A percentile compares a stretch with the other conserved stretches of the same genome.
phyloP scores from a whole-genome alignment of 345 rosid species.

The Gossypium australe region DNA sequence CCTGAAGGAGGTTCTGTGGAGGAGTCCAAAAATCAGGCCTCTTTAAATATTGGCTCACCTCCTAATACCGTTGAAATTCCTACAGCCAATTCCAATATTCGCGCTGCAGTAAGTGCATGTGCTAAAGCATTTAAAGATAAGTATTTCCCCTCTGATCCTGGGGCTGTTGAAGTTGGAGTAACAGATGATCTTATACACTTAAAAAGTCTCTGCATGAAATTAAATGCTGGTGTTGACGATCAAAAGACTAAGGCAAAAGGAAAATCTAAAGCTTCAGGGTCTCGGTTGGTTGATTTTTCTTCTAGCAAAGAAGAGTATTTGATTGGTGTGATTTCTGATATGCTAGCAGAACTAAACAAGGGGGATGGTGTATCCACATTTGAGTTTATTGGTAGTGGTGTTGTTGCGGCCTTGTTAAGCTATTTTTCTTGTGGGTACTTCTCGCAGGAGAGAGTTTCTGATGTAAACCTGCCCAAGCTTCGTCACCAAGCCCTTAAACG shows the following conservation, averaged over 20 bases:
- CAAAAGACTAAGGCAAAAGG: constrained; percentile 83
- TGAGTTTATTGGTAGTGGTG: constrained; percentile 99
- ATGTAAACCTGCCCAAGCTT: constrained; percentile 69
- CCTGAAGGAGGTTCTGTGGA: constrained; percentile 60
- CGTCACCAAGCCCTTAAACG: constrained; percentile 78
- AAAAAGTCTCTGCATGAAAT: constrained; percentile 75
- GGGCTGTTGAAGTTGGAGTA: constrained; percentile 76
- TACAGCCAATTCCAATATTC: constrained; percentile 54
- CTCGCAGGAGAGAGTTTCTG: constrained; percentile 79
- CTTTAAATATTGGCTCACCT: constrained; percentile 57
- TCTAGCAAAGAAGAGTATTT: constrained; percentile 77
- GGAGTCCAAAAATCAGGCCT: constrained; percentile 54
- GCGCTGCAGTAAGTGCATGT: constrained; percentile 67
- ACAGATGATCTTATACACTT: constrained; percentile 87
- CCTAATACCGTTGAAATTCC: constrained; percentile 66
- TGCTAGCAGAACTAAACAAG: constrained; percentile 79
- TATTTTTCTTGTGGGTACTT: constrained; percentile 88
- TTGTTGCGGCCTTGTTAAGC: constrained; percentile 83
- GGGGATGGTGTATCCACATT: constrained; percentile 99
- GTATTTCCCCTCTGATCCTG: constrained; percentile 71
- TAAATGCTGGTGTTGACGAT: constrained; percentile 74
- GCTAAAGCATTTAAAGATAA: constrained; percentile 92
- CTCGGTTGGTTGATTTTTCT: constrained; percentile 48
- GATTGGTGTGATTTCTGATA: constrained; percentile 69
- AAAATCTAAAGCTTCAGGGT: constrained; percentile 70